Evolutionary conservation across 176 grass and related monocot genomes (phyloP).

Genomic region (Rhipidocladum racemiflorum): DNA sequence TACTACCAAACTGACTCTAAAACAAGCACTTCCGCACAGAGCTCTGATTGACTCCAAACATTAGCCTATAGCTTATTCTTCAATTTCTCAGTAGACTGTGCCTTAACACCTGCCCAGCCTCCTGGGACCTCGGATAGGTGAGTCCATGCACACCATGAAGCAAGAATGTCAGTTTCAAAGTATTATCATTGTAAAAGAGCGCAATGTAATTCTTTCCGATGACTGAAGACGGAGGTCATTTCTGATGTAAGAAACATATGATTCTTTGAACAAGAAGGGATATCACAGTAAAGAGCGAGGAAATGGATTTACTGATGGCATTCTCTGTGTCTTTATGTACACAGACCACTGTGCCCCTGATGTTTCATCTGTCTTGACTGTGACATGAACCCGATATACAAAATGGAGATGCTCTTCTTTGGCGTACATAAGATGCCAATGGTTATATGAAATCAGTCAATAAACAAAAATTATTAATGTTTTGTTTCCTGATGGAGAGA

Average conservation of each 20-base stretch:
- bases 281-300: neutral
- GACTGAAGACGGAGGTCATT: neutral
- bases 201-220: constrained; percentile 10
- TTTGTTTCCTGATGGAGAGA: neutral
- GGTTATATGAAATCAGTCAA: neutral
- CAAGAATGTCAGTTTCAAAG: constrained; percentile 24
- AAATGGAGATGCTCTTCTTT: neutral
- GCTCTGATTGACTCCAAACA: constrained; percentile 36
- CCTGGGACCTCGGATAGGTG: constrained; percentile 17
- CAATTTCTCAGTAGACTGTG: constrained; percentile 24
- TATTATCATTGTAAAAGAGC: constrained; percentile 29
- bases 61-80: constrained; percentile 32
- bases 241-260: constrained; percentile 27
- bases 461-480: neutral
- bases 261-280: constrained; percentile 23
- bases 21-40: constrained; percentile 30
- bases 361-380: constrained; percentile 17
- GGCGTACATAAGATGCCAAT: neutral
- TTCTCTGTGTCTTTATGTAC: neutral
- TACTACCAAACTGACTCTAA: constrained; percentile 80
- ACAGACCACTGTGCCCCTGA: neutral
- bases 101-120: constrained; percentile 26
- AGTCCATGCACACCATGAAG: neutral
- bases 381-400: neutral
- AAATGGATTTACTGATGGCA: neutral